Evolutionary conservation across 805 yeast genomes (phyloP).

Genomic region (Saccharomycopsis oosterbeekiorum): DNA sequence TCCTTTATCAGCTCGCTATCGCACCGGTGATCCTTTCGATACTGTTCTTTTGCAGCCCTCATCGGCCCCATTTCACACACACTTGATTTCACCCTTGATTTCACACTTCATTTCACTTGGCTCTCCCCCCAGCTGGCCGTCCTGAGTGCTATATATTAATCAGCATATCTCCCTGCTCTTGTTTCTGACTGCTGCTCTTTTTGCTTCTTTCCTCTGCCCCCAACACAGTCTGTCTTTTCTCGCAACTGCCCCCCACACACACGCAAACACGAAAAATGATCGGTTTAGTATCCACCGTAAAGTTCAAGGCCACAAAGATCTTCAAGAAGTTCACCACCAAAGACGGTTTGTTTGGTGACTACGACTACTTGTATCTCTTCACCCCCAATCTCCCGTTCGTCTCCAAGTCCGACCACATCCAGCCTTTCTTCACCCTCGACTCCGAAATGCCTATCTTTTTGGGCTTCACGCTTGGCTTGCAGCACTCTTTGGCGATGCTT

Average conservation of each 20-base stretch:
- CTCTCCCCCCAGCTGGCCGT: too few species aligned
- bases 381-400: constrained; percentile 71
- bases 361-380: constrained; percentile 72
- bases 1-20: too few species aligned
- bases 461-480: constrained; percentile 73
- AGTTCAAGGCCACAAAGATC: constrained; percentile 17
- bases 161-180: background rate
- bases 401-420: constrained; percentile 35
- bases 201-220: too few species aligned
- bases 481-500: constrained; percentile 82
- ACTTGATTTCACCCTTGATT: too few species aligned
- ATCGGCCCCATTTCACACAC: background rate
- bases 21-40: too few species aligned
- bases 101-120: too few species aligned
- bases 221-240: background rate
- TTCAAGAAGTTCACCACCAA: constrained; percentile 49
- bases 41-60: background rate
- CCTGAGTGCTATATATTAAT: background rate
- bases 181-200: background rate
- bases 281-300: background rate
- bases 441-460: constrained; percentile 73
- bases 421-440: constrained; percentile 77
- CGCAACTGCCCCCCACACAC: background rate
- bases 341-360: constrained; percentile 81
- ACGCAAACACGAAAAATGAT: background rate